Base-by-base conservation (phyloP, 2,329 filamentous ascomycete genomes). In the Neobulgaria alba region DNA sequence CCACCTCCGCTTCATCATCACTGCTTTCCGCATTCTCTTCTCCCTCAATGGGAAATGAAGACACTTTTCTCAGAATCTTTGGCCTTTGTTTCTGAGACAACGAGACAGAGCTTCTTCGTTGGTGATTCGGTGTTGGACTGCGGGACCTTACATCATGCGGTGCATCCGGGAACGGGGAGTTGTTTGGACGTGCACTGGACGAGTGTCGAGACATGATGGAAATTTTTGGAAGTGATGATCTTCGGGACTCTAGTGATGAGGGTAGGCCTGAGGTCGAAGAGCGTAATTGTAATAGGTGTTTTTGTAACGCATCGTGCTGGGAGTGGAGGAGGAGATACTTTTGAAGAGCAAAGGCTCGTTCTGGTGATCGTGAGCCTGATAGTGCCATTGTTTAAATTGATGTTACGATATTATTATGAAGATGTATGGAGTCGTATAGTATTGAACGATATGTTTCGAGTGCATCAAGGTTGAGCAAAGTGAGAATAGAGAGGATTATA, bases 281-380 rank as follows among this genome's bases (percentile, higher is more conserved):
- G 18, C 47, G 41, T 37, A 57, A 53, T 16, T 51, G 42, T 15
- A 45, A 40, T 29, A 63, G 53, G 14, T 57, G 53, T 36, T 58
- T 57, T 35, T 61, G 57, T 29, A 66, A 45, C 14, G 55, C 45
- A 31, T 51, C 52, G 29, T 61, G 59, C 41, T 61, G 58, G 3
- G 54, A 56, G 46, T 60, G 55, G 3, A 61, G 55, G 9, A 61
- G 49, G 3, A 61, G 52, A 37, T 61, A 61, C 50, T 57, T 60
- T 38, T 61, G 59, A 5, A 61, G 54, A 41, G 56, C 52, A 29
- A 60, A 58, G 14, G 51, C 59, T 41, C 55, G 47, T 33, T 58
- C 56, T 4, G 52, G 46, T 2, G 51, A 47, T 33, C 51, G 33
- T 35, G 33, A 19, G 5, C 12, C 18, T 19, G 19, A 19, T n/a